phyloP scores from a whole-genome alignment of 306 rosid species.

The Corylus americana region DNA sequence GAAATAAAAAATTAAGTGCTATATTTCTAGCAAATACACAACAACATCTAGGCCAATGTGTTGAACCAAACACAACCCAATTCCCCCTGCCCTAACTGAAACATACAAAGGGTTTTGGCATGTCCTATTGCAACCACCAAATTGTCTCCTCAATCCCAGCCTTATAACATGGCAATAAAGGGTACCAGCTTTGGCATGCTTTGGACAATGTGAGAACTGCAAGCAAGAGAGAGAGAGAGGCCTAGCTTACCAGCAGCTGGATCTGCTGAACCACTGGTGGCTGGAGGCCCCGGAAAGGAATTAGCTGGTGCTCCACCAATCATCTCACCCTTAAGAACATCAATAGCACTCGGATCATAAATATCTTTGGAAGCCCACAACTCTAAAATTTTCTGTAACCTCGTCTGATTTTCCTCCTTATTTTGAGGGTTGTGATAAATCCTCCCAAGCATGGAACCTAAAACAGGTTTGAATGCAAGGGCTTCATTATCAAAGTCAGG shows the following conservation, averaged over 20 bases:
- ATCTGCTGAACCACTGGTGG: constrained; percentile 55
- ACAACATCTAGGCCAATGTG: background rate
- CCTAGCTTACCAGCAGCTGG: constrained; percentile 56
- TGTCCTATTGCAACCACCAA: background rate
- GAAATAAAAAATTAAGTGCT: constrained; percentile 6
- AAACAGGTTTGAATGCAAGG: constrained; percentile 76
- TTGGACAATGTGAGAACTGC: constrained; percentile 1
- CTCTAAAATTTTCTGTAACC: constrained; percentile 87
- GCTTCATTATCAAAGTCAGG: constrained; percentile 83
- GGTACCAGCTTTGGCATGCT: constrained; percentile 3
- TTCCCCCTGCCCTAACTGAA: background rate
- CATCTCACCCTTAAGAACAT: constrained; percentile 73
- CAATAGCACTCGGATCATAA: constrained; percentile 76
- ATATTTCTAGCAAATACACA: background rate
- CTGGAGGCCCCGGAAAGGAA: constrained; percentile 56
- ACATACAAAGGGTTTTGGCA: background rate
- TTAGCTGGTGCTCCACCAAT: constrained; percentile 63
- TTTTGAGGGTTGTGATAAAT: constrained; percentile 89
- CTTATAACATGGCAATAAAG: background rate
- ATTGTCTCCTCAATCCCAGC: background rate
- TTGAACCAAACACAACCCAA: background rate
- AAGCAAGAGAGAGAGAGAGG: background rate
- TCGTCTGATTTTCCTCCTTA: constrained; percentile 79
- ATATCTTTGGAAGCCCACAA: constrained; percentile 88
- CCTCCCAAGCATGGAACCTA: constrained; percentile 95